phyloP scores from a whole-genome alignment of 352 stramenopile species.

The Phytopythium oedochilum region DNA sequence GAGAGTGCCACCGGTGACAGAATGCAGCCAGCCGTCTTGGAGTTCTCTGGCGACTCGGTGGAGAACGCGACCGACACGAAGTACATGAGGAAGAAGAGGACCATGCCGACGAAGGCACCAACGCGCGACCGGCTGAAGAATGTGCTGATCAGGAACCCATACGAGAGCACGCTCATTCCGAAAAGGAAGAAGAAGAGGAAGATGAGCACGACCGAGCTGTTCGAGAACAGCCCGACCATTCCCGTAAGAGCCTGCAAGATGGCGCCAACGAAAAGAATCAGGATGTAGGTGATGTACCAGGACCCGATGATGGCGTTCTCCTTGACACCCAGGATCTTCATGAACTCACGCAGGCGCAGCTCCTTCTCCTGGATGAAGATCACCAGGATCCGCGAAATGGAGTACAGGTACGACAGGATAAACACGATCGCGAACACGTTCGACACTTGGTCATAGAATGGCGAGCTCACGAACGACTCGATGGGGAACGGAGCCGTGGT shows the following conservation, averaged over 20 bases:
- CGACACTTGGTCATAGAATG: slow-evolving; percentile 55
- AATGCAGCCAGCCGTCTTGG: slow-evolving; percentile 49
- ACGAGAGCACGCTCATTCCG: slow-evolving; percentile 37
- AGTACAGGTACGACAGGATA: slow-evolving; percentile 86
- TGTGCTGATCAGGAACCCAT: slow-evolving; percentile 54
- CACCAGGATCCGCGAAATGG: slow-evolving; percentile 75
- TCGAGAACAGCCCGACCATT: slow-evolving; percentile 31
- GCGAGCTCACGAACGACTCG: slow-evolving; percentile 23
- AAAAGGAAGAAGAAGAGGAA: slow-evolving; percentile 83
- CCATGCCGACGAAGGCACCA: slow-evolving; percentile 63
- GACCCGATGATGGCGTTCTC: slow-evolving; percentile 56
- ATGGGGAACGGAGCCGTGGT: slow-evolving; percentile 35
- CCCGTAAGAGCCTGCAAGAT: slow-evolving; percentile 46
- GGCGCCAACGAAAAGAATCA: slow-evolving; percentile 66
- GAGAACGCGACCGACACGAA: slow-evolving; percentile 44
- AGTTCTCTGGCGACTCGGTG: slow-evolving; percentile 8
- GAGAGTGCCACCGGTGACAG: slow-evolving; percentile 59
- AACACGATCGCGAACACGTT: slow-evolving; percentile 83
- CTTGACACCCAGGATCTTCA: slow-evolving; percentile 89
- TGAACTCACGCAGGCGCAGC: slow-evolving; percentile 78
- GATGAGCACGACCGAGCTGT: slow-evolving; percentile 40
- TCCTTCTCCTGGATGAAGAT: slow-evolving; percentile 90
- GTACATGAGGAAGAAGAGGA: slow-evolving; percentile 86
- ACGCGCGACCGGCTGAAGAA: slow-evolving; percentile 69
- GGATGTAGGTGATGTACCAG: slow-evolving; percentile 85